Conservation (phyloP, 2,329 filamentous ascomycete genomes). For the Thermothelomyces thermophilus region DNA sequence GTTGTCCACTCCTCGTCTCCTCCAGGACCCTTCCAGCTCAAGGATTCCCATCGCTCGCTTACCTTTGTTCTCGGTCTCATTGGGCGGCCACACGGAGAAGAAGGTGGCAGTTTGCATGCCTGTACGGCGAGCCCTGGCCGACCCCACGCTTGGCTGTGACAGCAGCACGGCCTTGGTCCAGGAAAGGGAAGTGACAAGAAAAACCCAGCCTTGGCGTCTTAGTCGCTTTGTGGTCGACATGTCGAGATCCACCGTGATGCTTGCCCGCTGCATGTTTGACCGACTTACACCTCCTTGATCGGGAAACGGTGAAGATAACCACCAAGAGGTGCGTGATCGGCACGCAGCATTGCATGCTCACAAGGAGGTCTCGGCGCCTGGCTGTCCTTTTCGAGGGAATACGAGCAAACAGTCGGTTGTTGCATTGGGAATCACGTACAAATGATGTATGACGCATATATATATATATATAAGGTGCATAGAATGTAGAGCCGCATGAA, state of each 20-base stretch:
- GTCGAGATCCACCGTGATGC: not conserved
- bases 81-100: too few species aligned
- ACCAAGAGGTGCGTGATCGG: not conserved
- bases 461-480: not conserved
- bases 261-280: not conserved
- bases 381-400: not conserved
- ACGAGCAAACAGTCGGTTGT: too few species aligned
- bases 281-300: not conserved
- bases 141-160: not conserved
- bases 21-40: too few species aligned
- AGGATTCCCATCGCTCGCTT: too few species aligned
- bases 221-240: not conserved
- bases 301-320: not conserved
- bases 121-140: too few species aligned
- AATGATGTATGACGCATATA: too few species aligned
- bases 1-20: too few species aligned
- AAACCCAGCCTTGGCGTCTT: not conserved
- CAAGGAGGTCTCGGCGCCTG: not conserved
- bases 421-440: too few species aligned
- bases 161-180: not conserved
- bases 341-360: not conserved
- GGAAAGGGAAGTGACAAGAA: constrained; percentile 4
- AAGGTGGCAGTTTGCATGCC: too few species aligned
- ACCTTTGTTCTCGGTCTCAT: too few species aligned
- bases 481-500: not conserved